Evolutionary conservation across 2,329 filamentous ascomycete genomes (phyloP), one percentile per base, ranked within the genome.

Genomic region (Annulohypoxylon truncatum): DNA sequence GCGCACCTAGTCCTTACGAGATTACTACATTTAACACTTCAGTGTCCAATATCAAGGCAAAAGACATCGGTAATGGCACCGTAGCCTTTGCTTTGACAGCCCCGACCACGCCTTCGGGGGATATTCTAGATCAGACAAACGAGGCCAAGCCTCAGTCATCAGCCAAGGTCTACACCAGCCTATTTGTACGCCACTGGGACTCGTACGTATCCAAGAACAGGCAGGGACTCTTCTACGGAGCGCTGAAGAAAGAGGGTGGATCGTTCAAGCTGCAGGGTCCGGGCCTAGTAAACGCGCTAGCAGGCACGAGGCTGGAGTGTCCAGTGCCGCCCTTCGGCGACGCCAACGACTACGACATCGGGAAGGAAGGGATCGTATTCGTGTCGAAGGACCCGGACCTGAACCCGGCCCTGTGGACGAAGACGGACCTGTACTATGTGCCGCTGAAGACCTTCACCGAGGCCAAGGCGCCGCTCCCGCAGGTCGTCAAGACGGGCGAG

Each of bases 111-210:
- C 85, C 90, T 2, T 84, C 89, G 47, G 94, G 93, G 4, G 81
- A 87, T 1, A 84, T 96, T 24, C 89, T 89, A 79, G 92, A 92
- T 75, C 82, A 87, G 10, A 83, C 89, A 35, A 82, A 84, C 12
- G 88, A 86, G 35, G 80, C 86, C 67, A 87, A 89, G 74, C 82
- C 86, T 1, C 79, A 83, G 22, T 90, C 90, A 18, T 86, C 87
- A 2, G 93, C 88, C 26, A 89, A 87, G 72, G 85, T 93, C 20
- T 96, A 96, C 77, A 88, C 87, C 18, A 87, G 86, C 50, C 86
- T 94, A 24, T 96, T 92, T 73, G 91, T 92, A 26, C 87, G 93
- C 12, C 92, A 96, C 74, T 96, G 93, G 93, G 92, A 96, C 76
- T 79, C 85, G n/a, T 96, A 90, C 79, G 82, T 89, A 24, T 88